Conservation (phyloP, 805 yeast species). For the Phaffomyces thermotolerans region DNA sequence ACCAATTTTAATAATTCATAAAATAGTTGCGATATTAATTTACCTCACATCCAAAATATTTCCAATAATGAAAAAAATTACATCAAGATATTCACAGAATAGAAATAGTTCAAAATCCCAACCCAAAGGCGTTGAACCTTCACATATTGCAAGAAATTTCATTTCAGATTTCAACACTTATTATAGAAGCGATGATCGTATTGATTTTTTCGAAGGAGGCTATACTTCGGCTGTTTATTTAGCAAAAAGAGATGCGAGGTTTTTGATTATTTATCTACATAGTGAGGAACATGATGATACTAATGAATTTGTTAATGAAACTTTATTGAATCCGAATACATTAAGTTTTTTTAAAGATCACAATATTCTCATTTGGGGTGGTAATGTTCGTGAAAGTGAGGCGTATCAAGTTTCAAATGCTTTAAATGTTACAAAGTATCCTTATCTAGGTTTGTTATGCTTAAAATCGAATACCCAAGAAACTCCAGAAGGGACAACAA, state of each 20-base stretch:
- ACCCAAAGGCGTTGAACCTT: conserved; percentile 39
- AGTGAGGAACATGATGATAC: conserved; percentile 65
- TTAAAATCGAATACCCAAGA: conserved; percentile 47
- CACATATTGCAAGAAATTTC: conserved; percentile 45
- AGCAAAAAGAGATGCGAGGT: conserved; percentile 64
- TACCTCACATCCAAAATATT: conserved; percentile 24
- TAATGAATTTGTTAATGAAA: conserved; percentile 41
- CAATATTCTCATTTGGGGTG: conserved; percentile 76
- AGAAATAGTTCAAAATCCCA: conserved; percentile 30
- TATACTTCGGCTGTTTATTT: conserved; percentile 71
- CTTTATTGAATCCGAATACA: conserved; percentile 47
- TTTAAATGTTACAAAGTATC: conserved; percentile 63
- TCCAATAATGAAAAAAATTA: conserved; percentile 31
- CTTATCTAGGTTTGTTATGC: conserved; percentile 74
- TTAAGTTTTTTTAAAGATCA: conserved; percentile 39
- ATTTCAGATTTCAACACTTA: conserved; percentile 45
- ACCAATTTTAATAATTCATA: conserved; percentile 28
- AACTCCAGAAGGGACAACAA: conserved; percentile 49
- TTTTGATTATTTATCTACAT: conserved; percentile 66
- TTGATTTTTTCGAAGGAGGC: conserved; percentile 56
- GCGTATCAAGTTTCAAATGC: conserved; percentile 77
- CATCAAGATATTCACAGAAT: conserved; percentile 30
- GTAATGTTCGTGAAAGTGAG: conserved; percentile 74
- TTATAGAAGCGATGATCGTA: conserved; percentile 18
- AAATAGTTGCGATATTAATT: conserved; percentile 21